A percentile compares a stretch with the other conserved stretches of the same genome.
These are phyloP conservation scores for Debaryomyces hansenii DNA, from an alignment of 805 yeast species.

Conservation along the genomic window DNA sequence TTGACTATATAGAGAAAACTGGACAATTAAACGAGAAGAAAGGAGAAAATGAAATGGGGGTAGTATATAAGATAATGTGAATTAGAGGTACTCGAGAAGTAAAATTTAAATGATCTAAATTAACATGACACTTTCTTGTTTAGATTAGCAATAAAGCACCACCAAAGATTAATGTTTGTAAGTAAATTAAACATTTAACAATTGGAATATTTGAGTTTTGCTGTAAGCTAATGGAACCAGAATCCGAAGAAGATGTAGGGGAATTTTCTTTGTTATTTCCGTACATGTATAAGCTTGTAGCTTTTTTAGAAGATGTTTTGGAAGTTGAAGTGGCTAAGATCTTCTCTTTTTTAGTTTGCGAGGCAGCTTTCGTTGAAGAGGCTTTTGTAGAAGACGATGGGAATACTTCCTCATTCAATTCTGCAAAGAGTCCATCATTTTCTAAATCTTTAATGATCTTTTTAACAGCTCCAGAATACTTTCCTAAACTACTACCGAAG, in stretches of 20 bases:
- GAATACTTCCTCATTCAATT: conserved; percentile 37
- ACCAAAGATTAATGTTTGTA: conserved; percentile 22
- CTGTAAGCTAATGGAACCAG: not conserved
- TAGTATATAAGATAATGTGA: not conserved
- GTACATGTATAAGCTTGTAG: conserved; percentile 1
- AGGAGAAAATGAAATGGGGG: not conserved
- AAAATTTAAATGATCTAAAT: not conserved
- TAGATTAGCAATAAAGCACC: conserved; percentile 19
- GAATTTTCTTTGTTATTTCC: conserved; percentile 4
- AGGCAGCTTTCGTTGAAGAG: conserved; percentile 6
- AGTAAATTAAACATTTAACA: conserved; percentile 13
- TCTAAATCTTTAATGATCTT: conserved; percentile 34
- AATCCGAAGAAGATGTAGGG: conserved; percentile 2
- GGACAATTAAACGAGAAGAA: not conserved
- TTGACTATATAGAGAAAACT: not conserved
- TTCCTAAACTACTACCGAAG: conserved; percentile 14
- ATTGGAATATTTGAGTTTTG: conserved; percentile 6
- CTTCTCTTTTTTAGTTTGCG: not conserved
- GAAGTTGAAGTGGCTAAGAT: not conserved
- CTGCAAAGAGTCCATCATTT: conserved; percentile 34
- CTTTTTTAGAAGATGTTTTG: too few relatives aligned
- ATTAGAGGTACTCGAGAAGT: not conserved
- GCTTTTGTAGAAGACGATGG: conserved; percentile 16
- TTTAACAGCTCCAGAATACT: conserved; percentile 31
- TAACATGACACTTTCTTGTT: not conserved